These are phyloP conservation scores for Zygotorulaspora sp. DNA, from an alignment of 805 yeast genomes.

Conservation along the genomic window DNA sequence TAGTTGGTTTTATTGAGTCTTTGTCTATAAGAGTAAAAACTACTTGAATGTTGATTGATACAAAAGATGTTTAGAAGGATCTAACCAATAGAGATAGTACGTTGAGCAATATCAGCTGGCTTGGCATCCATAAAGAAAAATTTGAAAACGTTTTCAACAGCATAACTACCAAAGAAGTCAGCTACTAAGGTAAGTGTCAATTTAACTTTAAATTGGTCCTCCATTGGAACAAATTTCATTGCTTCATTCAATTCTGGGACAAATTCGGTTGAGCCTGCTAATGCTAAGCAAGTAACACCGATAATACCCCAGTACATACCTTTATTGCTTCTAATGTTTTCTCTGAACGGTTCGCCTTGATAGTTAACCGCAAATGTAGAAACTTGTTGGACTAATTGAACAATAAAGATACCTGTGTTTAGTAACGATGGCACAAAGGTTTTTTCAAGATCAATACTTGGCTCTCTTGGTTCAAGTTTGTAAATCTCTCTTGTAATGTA, in stretches of 20 bases:
- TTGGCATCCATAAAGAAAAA: conserved; percentile 82
- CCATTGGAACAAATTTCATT: conserved; percentile 89
- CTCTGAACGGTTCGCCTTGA: conserved; percentile 95
- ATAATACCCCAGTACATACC: conserved; percentile 96
- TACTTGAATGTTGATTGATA: background rate
- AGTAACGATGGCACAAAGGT: conserved; percentile 82
- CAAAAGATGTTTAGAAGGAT: background rate
- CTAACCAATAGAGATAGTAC: conserved; percentile 8
- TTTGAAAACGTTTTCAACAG: conserved; percentile 76
- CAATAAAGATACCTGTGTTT: conserved; percentile 92
- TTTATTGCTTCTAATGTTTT: conserved; percentile 80
- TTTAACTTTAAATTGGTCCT: conserved; percentile 62
- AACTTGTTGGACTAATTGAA: conserved; percentile 93
- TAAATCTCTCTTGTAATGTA: conserved; percentile 82
- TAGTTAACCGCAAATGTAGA: conserved; percentile 97
- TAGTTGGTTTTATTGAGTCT: conserved; percentile 1
- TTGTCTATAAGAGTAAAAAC: conserved; percentile 1
- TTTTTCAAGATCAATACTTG: conserved; percentile 84
- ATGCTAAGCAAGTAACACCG: conserved; percentile 84
- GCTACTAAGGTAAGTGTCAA: conserved; percentile 66
- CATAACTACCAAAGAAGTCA: conserved; percentile 75
- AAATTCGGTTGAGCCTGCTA: conserved; percentile 90
- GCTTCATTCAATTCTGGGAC: conserved; percentile 91
- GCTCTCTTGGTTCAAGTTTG: conserved; percentile 86
- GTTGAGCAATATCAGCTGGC: conserved; percentile 81